Evolutionary conservation across 495 filamentous ascomycete species (phyloP).

Genomic region (Cryomyces minteri): DNA sequence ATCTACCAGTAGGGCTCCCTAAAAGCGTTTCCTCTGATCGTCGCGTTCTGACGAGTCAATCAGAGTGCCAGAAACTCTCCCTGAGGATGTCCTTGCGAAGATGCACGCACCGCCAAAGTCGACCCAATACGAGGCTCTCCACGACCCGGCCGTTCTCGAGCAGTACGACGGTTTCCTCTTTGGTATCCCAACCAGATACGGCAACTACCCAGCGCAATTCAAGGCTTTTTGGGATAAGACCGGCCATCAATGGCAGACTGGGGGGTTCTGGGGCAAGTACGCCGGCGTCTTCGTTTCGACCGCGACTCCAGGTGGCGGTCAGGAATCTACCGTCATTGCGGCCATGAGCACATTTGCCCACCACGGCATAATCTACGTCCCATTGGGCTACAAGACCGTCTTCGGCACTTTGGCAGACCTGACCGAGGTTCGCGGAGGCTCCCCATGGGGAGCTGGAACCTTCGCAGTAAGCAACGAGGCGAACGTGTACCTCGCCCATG

Average conservation of each 20-base stretch:
- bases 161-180: constrained; percentile 82
- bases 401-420: constrained; percentile 52
- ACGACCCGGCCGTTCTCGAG: constrained; percentile 44
- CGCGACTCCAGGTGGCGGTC: constrained; percentile 67
- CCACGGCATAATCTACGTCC: constrained; percentile 92
- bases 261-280: constrained; percentile 76
- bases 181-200: constrained; percentile 94
- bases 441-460: constrained; percentile 88
- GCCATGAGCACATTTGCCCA: constrained; percentile 78
- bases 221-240: constrained; percentile 80
- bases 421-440: constrained; percentile 63
- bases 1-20: constrained; percentile 52
- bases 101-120: constrained; percentile 79
- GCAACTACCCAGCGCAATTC: constrained; percentile 96
- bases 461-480: constrained; percentile 41
- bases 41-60: not conserved
- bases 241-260: constrained; percentile 38
- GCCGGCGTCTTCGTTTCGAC: constrained; percentile 85
- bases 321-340: constrained; percentile 72
- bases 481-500: not conserved
- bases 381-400: constrained; percentile 74
- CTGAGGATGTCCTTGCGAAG: constrained; percentile 60
- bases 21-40: not conserved
- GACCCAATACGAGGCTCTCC: constrained; percentile 40
- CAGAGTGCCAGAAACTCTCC: constrained; percentile 74